phyloP scores from a whole-genome alignment of 2,329 filamentous ascomycete genomes.

The Zelopaecilomyces penicillatus region DNA sequence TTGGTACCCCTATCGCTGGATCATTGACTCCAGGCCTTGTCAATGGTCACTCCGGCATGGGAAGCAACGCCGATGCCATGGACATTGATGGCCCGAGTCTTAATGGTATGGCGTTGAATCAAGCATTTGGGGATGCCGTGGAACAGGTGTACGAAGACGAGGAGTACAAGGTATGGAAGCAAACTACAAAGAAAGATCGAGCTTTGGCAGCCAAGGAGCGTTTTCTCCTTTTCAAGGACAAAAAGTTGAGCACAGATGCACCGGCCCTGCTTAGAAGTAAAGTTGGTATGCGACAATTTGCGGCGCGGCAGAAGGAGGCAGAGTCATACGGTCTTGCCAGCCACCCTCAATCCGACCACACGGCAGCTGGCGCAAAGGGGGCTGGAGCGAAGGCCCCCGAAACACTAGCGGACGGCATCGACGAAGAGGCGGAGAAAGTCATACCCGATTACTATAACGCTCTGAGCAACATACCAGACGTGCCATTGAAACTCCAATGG shows the following conservation, averaged over 20 bases:
- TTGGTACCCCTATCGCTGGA: constrained; percentile 69
- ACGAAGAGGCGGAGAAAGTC: constrained; percentile 73
- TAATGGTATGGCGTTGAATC: constrained; percentile 54
- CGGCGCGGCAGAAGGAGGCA: constrained; percentile 68
- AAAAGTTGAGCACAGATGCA: constrained; percentile 78
- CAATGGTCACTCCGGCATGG: constrained; percentile 57
- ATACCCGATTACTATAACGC: constrained; percentile 94
- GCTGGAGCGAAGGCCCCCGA: constrained; percentile 47
- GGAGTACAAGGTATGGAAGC: constrained; percentile 97
- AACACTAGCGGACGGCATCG: constrained; percentile 89
- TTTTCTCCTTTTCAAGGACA: constrained; percentile 74
- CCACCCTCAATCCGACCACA: constrained; percentile 28
- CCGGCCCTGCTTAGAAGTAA: constrained; percentile 79
- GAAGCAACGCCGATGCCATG: constrained; percentile 74
- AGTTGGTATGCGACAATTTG: constrained; percentile 80
- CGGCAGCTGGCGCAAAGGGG: constrained; percentile 35
- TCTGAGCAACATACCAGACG: constrained; percentile 75
- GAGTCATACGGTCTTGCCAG: constrained; percentile 39
- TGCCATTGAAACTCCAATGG: constrained; percentile 74
- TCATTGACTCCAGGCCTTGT: constrained; percentile 67
- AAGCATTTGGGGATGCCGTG: constrained; percentile 55
- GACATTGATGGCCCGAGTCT: constrained; percentile 75
- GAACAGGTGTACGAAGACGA: constrained; percentile 84
- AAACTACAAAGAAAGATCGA: constrained; percentile 93
- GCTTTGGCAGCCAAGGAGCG: constrained; percentile 80